Percentiles rank a stretch among this genome's conserved stretches.
These are phyloP conservation scores for Plasmodium fragile DNA, from an alignment of 169 alveolate genomes.

Conservation along the genomic window DNA sequence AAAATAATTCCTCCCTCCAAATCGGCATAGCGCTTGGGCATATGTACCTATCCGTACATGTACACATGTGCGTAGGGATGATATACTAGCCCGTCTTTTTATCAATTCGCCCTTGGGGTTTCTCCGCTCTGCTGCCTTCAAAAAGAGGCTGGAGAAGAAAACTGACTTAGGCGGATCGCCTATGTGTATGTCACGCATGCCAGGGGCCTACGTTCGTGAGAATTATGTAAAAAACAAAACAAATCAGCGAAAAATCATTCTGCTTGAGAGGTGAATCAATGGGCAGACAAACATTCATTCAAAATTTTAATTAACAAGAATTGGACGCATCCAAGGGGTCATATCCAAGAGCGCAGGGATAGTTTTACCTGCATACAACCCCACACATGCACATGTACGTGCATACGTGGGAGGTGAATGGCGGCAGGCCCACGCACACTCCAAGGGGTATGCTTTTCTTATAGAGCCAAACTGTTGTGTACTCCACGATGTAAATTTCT, in stretches of 20 bases:
- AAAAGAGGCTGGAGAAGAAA: background rate
- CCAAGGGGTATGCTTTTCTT: background rate
- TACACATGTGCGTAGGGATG: background rate
- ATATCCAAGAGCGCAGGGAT: background rate
- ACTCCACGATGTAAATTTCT: background rate
- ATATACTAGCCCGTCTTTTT: background rate
- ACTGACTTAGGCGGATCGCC: background rate
- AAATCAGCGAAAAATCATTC: background rate
- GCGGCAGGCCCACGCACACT: background rate
- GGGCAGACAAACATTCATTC: background rate
- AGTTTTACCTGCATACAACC: no score
- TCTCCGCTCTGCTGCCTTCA: background rate
- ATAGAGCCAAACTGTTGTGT: background rate
- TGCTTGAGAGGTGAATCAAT: background rate
- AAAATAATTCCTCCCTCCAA: background rate
- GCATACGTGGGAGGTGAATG: background rate
- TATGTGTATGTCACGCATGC: background rate
- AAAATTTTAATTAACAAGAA: background rate
- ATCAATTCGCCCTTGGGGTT: background rate
- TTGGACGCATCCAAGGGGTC: background rate
- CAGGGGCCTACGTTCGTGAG: background rate
- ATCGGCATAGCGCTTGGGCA: background rate
- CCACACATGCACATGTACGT: background rate
- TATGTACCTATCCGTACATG: background rate
- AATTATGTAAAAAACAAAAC: background rate